Percentiles rank a stretch among this genome's conserved stretches.
Evolutionary conservation across 768 basidiomycete species (phyloP).

Genomic region (Holtermanniella nyarrowii): DNA sequence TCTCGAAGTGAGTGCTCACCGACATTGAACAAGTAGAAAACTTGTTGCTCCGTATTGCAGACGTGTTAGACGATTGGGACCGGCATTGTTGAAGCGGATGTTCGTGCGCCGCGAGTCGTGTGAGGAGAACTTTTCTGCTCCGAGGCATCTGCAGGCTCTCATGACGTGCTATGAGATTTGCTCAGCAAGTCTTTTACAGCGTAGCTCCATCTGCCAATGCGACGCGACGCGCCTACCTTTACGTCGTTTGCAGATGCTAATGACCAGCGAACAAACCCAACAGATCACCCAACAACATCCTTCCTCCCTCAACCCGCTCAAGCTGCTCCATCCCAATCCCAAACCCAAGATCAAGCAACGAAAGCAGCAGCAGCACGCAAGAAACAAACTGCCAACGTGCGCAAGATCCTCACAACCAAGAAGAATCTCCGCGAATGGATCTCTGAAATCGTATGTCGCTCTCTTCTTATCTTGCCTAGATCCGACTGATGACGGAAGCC

Average conservation of each 20-base stretch:
- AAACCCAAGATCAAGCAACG: not conserved
- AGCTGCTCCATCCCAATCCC: not conserved
- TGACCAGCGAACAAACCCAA: conserved; percentile 37
- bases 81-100: too few relatives aligned
- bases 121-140: too few relatives aligned
- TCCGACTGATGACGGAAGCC: conserved; percentile 15
- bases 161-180: too few relatives aligned
- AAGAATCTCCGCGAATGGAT: conserved; percentile 36
- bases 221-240: too few relatives aligned
- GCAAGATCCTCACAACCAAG: conserved; percentile 27
- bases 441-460: conserved; percentile 33
- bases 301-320: conserved; percentile 12
- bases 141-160: too few relatives aligned
- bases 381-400: conserved; percentile 32
- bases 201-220: too few relatives aligned
- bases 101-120: too few relatives aligned
- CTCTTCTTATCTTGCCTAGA: not conserved
- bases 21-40: not conserved
- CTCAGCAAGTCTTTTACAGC: too few relatives aligned
- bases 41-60: not conserved
- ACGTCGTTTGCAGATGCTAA: too few relatives aligned
- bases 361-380: conserved; percentile 13
- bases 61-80: not conserved
- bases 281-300: conserved; percentile 31
- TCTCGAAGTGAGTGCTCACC: conserved; percentile 26